Conservation (phyloP, 805 yeast genomes). For the Candida ficus region DNA sequence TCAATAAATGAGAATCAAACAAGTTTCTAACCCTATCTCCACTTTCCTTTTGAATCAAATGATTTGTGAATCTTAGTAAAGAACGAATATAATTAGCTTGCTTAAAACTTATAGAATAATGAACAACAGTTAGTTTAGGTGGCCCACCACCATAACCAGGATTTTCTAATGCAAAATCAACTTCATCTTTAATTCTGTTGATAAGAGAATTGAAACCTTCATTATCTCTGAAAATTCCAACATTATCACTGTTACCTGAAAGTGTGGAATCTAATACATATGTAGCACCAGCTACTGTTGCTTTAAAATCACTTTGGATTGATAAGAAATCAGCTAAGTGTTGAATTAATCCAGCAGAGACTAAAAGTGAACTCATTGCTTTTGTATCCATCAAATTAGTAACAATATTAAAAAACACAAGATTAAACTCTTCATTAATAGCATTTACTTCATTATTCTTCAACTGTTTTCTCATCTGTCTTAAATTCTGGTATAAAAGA, state of each 20-base stretch:
- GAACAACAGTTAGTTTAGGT: slow-evolving; percentile 44
- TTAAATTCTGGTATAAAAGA: slow-evolving; percentile 62
- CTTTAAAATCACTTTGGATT: slow-evolving; percentile 44
- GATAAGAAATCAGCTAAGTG: slow-evolving; percentile 59
- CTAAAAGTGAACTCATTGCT: slow-evolving; percentile 48
- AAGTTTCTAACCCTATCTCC: slow-evolving; percentile 83
- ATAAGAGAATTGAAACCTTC: slow-evolving; percentile 65
- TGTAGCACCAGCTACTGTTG: slow-evolving; percentile 59
- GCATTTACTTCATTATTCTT: slow-evolving; percentile 32
- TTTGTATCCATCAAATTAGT: slow-evolving; percentile 57
- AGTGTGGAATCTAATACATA: slow-evolving; percentile 40
- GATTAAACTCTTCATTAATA: slow-evolving; percentile 43
- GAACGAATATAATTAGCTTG: slow-evolving; percentile 58
- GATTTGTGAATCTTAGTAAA: slow-evolving; percentile 56
- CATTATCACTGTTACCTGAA: slow-evolving; percentile 38
- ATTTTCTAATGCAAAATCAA: slow-evolving; percentile 54
- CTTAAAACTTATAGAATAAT: slow-evolving; percentile 49
- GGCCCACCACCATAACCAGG: slow-evolving; percentile 58
- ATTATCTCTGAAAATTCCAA: slow-evolving; percentile 58
- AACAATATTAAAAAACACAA: slow-evolving; percentile 52
- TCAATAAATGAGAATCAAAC: slow-evolving; percentile 77
- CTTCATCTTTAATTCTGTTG: slow-evolving; percentile 56
- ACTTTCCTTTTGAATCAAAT: slow-evolving; percentile 63
- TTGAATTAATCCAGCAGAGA: slow-evolving; percentile 71
- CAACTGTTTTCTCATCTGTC: slow-evolving; percentile 52